These are phyloP conservation scores for Erigeron canadensis DNA, from an alignment of 129 eudicot genomes.

Conservation along the genomic window DNA sequence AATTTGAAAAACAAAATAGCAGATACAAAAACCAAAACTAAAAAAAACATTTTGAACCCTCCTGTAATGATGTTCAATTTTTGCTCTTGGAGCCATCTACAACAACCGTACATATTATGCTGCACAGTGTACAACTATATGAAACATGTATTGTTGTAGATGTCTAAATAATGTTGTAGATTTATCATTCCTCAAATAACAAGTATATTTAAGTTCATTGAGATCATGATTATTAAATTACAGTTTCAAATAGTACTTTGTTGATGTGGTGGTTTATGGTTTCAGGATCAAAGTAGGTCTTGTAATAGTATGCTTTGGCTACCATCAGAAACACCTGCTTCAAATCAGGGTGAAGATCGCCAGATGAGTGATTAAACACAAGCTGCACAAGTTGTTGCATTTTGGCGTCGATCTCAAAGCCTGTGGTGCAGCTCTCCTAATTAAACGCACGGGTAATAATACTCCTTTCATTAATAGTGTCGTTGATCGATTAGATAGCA, in stretches of 20 bases:
- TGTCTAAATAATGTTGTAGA: no score
- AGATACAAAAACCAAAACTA: no score
- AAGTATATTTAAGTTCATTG: no score
- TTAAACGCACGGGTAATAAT: not conserved
- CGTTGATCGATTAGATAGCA: not conserved
- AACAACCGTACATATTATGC: no score
- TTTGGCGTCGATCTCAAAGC: not conserved
- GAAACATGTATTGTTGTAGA: no score
- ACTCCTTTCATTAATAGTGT: not conserved
- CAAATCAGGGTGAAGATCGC: constrained; percentile 11
- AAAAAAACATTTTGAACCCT: no score
- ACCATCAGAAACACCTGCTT: not conserved
- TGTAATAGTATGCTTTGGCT: not conserved
- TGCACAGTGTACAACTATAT: no score
- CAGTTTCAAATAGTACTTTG: not conserved
- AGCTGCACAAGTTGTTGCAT: constrained; percentile 18
- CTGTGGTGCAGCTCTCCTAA: not conserved
- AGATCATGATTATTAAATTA: not conserved
- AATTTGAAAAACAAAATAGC: no score
- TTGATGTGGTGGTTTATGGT: not conserved
- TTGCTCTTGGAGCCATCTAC: no score
- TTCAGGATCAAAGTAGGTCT: not conserved
- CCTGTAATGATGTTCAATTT: no score
- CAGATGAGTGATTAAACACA: not conserved
- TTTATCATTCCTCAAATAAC: no score